Evolutionary conservation across 495 filamentous ascomycete species (phyloP), one percentile per base, ranked within the genome.

Genomic region (Tuber microsphaerosporum): DNA sequence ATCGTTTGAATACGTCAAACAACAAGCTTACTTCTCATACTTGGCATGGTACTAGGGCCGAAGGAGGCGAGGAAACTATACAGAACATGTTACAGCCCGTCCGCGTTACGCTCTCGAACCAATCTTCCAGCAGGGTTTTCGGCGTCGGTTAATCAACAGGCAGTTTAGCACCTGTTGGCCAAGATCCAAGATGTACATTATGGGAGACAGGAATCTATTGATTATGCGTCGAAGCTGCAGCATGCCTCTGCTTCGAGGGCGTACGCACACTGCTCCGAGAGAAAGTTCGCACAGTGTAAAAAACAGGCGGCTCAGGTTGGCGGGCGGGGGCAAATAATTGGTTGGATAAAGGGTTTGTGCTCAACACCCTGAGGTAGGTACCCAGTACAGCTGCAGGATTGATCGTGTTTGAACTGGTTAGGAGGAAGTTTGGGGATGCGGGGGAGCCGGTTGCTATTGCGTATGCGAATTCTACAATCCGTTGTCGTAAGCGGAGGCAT

Each of bases 31-130:
- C 84, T 95, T 95, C 83, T 86, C 85, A 22, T 97, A 93, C 81
- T 86, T 96, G 45, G 89, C 89, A 34, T 89, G 88, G 84, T 93
- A 91, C 79, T 97, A 97, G 79, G 90, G 92, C 16, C 86, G 87
- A 6, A 70, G 48, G 10, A 51, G 61, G 37, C 70, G 34, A 14
- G 43, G 56, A 19, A 44, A 73, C 1, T 34, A 71, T 8, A 42
- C 71, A 19, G 45, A 71, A 6, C 61, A 56, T 31, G 85, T 86
- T 14, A 81, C 88, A 46, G 94, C 97, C 80, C 89, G 88, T 61
- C 94, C 94, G 20, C 93, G 97, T 81, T 97, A 94, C 81, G 87
- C 91, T n/a, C 85, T 97, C 75, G 94, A 97, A 80, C 94, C 94
- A 14, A 86, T 88, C 48, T 97, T 97, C 78, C 84, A 12, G 93